Percentiles rank a stretch among this genome's conserved stretches.
phyloP scores from a whole-genome alignment of 2,329 filamentous ascomycete species.

The Scytalidium sp. region DNA sequence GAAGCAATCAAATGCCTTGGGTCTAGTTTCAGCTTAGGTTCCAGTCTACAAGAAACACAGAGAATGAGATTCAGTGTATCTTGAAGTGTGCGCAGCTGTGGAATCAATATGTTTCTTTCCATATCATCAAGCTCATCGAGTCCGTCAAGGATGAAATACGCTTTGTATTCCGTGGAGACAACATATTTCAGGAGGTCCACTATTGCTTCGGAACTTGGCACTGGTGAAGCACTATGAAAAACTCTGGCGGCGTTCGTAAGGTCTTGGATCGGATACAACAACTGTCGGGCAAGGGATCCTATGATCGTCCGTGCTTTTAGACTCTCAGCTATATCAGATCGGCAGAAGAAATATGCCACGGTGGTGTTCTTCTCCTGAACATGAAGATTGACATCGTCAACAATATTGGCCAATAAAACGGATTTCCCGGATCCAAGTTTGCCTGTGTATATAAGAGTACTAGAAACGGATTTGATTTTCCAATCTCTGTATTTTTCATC shows the following conservation, averaged over 20 bases:
- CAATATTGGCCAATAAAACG: slow-evolving; percentile 40
- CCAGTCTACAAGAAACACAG: slow-evolving; percentile 23
- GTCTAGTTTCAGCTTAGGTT: slow-evolving; percentile 14
- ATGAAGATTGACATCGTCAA: slow-evolving; percentile 33
- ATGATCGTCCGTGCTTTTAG: slow-evolving; percentile 27
- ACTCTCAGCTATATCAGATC: slow-evolving; percentile 26
- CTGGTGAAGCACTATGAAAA: slow-evolving; percentile 1
- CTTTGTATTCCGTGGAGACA: slow-evolving; percentile 16
- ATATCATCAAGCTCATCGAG: slow-evolving; percentile 27
- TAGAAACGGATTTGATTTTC: slow-evolving; percentile 20
- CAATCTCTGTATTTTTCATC: slow-evolving; percentile 23
- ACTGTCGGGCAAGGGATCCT: slow-evolving; percentile 33
- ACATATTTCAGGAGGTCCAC: slow-evolving; percentile 17
- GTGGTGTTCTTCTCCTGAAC: slow-evolving; percentile 1
- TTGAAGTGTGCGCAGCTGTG: slow-evolving; percentile 21
- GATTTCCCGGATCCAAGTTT: slow-evolving; percentile 44
- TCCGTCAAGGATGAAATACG: slow-evolving; percentile 32
- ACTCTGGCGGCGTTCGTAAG: slow-evolving; percentile 9
- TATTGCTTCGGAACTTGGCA: slow-evolving; percentile 16
- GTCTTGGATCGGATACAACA: slow-evolving; percentile 26
- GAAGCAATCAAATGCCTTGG: slow-evolving; percentile 6
- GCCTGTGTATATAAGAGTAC: slow-evolving; percentile 33
- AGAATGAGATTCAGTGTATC: slow-evolving; percentile 15
- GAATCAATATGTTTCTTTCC: slow-evolving; percentile 9
- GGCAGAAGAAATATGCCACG: slow-evolving; percentile 33